Evolutionary conservation across 2,329 filamentous ascomycete genomes (phyloP).

Genomic region (Neophaeococcomyces aloes): DNA sequence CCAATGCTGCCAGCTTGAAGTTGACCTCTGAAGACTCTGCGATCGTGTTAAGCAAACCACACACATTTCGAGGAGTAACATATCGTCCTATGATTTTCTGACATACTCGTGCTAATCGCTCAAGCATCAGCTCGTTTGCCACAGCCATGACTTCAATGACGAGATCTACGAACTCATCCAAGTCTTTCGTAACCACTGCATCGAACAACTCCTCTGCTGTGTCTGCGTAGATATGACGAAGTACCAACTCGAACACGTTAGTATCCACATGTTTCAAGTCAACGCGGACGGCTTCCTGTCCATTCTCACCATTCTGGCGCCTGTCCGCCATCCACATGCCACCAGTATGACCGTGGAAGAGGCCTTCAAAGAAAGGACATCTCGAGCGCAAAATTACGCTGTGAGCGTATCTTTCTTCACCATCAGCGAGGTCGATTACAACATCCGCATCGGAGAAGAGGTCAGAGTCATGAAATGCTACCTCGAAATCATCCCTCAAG

Average conservation of each 20-base stretch:
- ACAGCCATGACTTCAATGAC: conserved; percentile 81
- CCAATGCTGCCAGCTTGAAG: conserved; percentile 79
- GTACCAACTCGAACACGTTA: conserved; percentile 64
- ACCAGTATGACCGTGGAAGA: conserved; percentile 78
- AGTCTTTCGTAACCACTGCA: conserved; percentile 54
- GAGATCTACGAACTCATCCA: conserved; percentile 82
- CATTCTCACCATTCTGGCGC: conserved; percentile 39
- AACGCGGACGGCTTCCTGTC: conserved; percentile 50
- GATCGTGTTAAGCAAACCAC: conserved; percentile 73
- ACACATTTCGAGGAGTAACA: conserved; percentile 62
- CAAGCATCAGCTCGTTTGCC: conserved; percentile 91
- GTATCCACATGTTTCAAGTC: conserved; percentile 73
- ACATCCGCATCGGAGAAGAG: conserved; percentile 77
- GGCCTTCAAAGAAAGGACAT: conserved; percentile 82
- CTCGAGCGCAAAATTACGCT: conserved; percentile 68
- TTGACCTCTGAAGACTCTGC: conserved; percentile 70
- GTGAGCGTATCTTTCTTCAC: conserved; percentile 60
- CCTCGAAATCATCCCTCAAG: conserved; percentile 58
- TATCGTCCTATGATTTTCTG: conserved; percentile 65
- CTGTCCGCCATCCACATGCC: conserved; percentile 74
- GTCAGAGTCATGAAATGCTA: conserved; percentile 54
- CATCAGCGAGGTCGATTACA: conserved; percentile 64
- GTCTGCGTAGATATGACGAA: conserved; percentile 76
- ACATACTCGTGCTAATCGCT: conserved; percentile 79
- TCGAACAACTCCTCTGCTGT: conserved; percentile 72